A percentile compares a stretch with the other conserved stretches of the same genome.
These are phyloP conservation scores for Xylariaceae sp. DNA, from an alignment of 2,329 filamentous ascomycete genomes.

Conservation along the genomic window DNA sequence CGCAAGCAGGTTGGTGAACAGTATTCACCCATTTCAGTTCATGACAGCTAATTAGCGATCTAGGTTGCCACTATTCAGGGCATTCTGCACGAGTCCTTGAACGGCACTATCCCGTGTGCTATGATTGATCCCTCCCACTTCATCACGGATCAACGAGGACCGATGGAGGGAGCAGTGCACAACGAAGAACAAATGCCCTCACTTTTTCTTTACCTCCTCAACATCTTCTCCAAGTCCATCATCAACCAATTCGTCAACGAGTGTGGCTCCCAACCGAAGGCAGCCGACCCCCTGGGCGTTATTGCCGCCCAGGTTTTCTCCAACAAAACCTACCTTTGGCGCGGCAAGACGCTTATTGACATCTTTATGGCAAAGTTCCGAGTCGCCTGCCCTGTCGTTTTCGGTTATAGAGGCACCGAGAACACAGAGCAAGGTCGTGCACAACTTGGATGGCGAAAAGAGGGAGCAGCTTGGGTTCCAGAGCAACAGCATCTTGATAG, in stretches of 20 bases:
- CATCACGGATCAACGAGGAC: conserved; percentile 42
- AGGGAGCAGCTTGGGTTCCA: conserved; percentile 54
- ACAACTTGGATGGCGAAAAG: conserved; percentile 69
- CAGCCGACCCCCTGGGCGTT: conserved; percentile 75
- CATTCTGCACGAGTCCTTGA: conserved; percentile 50
- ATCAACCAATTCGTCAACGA: conserved; percentile 66
- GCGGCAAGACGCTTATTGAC: conserved; percentile 65
- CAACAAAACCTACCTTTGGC: conserved; percentile 59
- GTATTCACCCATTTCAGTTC: background rate
- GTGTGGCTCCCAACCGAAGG: conserved; percentile 56
- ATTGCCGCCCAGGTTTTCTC: conserved; percentile 71
- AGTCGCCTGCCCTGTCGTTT: conserved; percentile 74
- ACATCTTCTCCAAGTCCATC: conserved; percentile 68
- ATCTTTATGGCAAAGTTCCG: conserved; percentile 85
- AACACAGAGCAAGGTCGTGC: conserved; percentile 61
- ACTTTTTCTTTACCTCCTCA: conserved; percentile 69
- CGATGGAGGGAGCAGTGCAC: conserved; percentile 44
- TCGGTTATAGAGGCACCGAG: conserved; percentile 74
- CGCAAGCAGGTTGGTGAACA: conserved; percentile 44
- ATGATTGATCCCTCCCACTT: conserved; percentile 52
- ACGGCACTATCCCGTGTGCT: conserved; percentile 46
- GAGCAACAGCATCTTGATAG: conserved; percentile 73
- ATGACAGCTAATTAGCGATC: conserved; percentile 11
- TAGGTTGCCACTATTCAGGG: conserved; percentile 45
- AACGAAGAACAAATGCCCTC: conserved; percentile 55